phyloP scores from a whole-genome alignment of 192 early-diverging fungal species.

The Kappamyces sp. region DNA sequence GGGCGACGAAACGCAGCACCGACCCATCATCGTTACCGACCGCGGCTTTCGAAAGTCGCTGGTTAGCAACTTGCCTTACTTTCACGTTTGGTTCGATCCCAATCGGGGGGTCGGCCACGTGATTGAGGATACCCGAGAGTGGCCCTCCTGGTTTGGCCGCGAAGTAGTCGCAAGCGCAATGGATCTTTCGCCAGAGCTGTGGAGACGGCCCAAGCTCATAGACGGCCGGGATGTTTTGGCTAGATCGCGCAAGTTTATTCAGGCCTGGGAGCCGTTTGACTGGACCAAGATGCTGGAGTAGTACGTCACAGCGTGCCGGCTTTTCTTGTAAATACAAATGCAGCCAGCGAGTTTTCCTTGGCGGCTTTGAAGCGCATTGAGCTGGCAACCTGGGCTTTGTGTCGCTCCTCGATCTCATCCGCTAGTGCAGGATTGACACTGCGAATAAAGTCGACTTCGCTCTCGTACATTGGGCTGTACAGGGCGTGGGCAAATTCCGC shows the following conservation, averaged over 20 bases:
- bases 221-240: conserved; percentile 43
- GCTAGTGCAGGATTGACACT: too few species aligned
- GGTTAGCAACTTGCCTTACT: conserved; percentile 78
- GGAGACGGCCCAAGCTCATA: conserved; percentile 60
- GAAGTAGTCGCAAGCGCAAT: conserved; percentile 77
- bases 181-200: conserved; percentile 70
- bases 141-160: conserved; percentile 80
- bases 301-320: too few species aligned
- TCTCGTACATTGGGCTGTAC: too few species aligned
- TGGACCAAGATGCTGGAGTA: conserved; percentile 70
- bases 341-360: too few species aligned
- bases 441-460: too few species aligned
- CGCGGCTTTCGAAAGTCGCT: conserved; percentile 41
- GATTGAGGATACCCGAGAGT: conserved; percentile 81
- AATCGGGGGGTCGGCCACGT: conserved; percentile 89
- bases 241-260: conserved; percentile 50
- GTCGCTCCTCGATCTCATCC: too few species aligned
- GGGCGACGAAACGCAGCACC: conserved; percentile 88
- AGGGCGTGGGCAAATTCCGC: too few species aligned
- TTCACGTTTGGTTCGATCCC: conserved; percentile 94
- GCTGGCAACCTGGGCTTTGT: too few species aligned
- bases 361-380: too few species aligned
- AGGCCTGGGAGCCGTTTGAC: conserved; percentile 72
- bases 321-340: too few species aligned
- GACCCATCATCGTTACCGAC: conserved; percentile 66